Conservation (phyloP, 225 moss, liverwort and hornwort species). For the Antitrichia curtipendula region DNA sequence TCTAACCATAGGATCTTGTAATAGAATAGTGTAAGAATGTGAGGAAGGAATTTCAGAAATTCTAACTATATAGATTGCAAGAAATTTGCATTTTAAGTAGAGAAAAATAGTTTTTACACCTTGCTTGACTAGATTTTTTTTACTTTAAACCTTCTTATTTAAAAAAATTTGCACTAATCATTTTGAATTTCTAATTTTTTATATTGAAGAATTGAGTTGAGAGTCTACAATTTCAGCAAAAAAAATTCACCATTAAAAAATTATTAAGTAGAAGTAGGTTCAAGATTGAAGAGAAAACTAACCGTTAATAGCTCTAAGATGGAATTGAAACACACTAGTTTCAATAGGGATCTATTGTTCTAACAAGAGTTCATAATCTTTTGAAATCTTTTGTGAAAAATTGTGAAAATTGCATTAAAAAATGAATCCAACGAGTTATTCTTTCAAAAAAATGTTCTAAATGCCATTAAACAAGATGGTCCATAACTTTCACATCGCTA, state of each 20-base stretch:
- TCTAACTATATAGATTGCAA: fast-evolving
- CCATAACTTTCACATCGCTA: no score
- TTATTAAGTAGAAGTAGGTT: not conserved
- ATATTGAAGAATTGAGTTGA: not conserved
- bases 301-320: not conserved
- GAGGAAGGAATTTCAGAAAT: not conserved
- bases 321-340: not conserved
- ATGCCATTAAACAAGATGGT: not conserved
- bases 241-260: not conserved
- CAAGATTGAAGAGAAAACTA: not conserved
- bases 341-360: not conserved
- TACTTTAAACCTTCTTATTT: not conserved
- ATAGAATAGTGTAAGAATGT: not conserved
- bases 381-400: fast-evolving
- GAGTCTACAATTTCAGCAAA: no score
- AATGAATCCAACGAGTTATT: not conserved
- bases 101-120: not conserved
- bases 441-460: fast-evolving
- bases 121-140: not conserved
- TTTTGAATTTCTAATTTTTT: not conserved
- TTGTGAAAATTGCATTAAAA: not conserved
- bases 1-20: not conserved
- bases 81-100: not conserved
- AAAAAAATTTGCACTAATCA: not conserved
- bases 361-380: not conserved